phyloP scores from a whole-genome alignment of 331 rosid genomes.

The Rosa hybrid region DNA sequence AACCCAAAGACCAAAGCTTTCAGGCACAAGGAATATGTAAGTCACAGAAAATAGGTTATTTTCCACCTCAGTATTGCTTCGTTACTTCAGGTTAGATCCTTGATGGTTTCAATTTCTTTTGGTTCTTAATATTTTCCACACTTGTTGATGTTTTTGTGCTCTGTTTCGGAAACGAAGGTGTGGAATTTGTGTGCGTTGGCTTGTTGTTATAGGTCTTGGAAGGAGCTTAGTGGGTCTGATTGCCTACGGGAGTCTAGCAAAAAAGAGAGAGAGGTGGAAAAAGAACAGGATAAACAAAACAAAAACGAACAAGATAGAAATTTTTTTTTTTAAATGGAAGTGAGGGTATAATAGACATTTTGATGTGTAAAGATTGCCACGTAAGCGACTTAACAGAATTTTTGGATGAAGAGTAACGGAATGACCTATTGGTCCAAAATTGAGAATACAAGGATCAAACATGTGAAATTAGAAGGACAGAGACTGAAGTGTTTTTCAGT shows the following conservation, averaged over 20 bases:
- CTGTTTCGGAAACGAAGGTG: constrained; percentile 37
- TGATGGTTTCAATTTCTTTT: background rate
- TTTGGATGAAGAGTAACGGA: too few species aligned
- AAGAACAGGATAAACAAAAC: too few species aligned
- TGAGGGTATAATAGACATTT: too few species aligned
- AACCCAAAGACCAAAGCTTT: background rate
- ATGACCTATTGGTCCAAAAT: too few species aligned
- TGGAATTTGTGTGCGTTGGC: constrained; percentile 75
- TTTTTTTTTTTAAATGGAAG: too few species aligned
- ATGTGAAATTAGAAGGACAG: too few species aligned
- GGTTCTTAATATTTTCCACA: background rate
- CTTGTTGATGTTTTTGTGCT: constrained; percentile 2
- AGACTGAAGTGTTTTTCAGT: too few species aligned
- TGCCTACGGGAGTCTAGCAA: constrained; percentile 55
- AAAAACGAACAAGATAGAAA: too few species aligned
- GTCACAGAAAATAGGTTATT: constrained; percentile 11
- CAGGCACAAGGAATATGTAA: background rate
- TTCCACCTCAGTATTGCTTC: constrained; percentile 58
- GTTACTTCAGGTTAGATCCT: constrained; percentile 52
- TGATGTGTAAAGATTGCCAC: too few species aligned
- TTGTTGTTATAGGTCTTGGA: constrained; percentile 67
- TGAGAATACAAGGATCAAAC: too few species aligned
- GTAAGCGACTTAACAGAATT: too few species aligned
- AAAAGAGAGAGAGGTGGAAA: constrained; percentile 28
- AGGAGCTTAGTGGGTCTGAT: constrained; percentile 53